Conservation (phyloP, 495 filamentous ascomycete species). For the Hypoxylon subgilvum region DNA sequence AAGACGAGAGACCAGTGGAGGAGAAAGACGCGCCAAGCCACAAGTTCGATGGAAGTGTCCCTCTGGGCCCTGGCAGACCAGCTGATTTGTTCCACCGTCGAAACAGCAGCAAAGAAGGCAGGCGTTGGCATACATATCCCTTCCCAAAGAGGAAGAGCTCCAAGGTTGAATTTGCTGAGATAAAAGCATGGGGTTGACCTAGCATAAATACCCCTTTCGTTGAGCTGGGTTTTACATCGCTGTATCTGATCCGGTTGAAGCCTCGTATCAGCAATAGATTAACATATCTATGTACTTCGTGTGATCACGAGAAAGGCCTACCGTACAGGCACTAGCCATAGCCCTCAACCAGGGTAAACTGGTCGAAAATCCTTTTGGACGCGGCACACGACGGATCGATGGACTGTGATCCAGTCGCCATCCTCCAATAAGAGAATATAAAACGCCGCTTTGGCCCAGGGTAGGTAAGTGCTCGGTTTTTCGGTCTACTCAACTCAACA, state of each 20-base stretch:
- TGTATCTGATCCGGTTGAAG: constrained; percentile 50
- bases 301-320: constrained; percentile 53
- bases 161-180: no score
- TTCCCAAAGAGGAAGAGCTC: no score
- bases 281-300: no score
- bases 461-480: constrained; percentile 60
- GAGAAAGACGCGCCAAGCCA: no score
- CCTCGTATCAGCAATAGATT: constrained; percentile 26
- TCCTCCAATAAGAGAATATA: constrained; percentile 45
- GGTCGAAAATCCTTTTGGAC: no score
- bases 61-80: no score
- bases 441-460: constrained; percentile 60
- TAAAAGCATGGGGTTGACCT: not conserved
- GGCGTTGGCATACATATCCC: no score
- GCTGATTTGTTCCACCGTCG: no score
- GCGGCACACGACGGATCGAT: not conserved
- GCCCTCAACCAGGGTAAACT: constrained; percentile 9
- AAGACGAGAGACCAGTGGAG: no score
- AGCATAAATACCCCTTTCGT: constrained; percentile 37
- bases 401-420: constrained; percentile 56
- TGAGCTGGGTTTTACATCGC: constrained; percentile 52
- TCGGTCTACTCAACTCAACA: constrained; percentile 57
- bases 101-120: no score
- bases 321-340: constrained; percentile 40
- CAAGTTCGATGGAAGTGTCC: no score